Conservation (phyloP, 1,284 basidiomycete species). For the Wallemia mellicola region DNA sequence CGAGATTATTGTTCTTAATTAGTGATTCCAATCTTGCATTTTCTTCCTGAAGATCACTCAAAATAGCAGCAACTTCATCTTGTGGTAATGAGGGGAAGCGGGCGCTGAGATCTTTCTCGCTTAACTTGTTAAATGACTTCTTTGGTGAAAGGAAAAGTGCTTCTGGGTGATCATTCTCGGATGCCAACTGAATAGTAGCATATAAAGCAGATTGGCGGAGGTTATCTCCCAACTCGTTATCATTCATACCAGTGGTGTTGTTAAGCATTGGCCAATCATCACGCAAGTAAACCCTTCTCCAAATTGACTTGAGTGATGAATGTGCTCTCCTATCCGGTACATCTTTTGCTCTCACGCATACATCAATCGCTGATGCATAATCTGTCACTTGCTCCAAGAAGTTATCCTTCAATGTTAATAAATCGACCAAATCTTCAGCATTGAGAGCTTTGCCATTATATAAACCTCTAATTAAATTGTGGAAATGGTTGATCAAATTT, state of each 20-base stretch:
- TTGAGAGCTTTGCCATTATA: constrained; percentile 15
- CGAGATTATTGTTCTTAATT: not conserved
- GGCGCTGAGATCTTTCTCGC: not conserved
- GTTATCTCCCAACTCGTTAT: constrained; percentile 32
- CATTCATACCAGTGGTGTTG: constrained; percentile 33
- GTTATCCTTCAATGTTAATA: constrained; percentile 22
- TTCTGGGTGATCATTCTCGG: not conserved
- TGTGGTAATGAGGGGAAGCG: not conserved
- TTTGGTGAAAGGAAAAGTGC: not conserved
- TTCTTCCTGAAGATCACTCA: not conserved
- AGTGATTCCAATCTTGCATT: not conserved
- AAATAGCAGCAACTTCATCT: not conserved
- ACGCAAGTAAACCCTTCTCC: constrained; percentile 12
- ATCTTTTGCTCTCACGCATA: constrained; percentile 15
- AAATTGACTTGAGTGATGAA: constrained; percentile 7
- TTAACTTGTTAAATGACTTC: not conserved
- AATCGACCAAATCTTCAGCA: constrained; percentile 22
- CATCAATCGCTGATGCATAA: constrained; percentile 19
- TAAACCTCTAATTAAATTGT: not conserved
- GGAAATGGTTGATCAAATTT: not conserved
- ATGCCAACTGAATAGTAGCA: constrained; percentile 21
- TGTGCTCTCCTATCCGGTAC: constrained; percentile 4
- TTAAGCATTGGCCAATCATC: constrained; percentile 21
- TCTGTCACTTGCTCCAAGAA: constrained; percentile 14
- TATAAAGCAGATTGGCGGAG: constrained; percentile 39